phyloP scores from a whole-genome alignment of 2,329 filamentous ascomycete species.

The Hypoxylon sp. region DNA sequence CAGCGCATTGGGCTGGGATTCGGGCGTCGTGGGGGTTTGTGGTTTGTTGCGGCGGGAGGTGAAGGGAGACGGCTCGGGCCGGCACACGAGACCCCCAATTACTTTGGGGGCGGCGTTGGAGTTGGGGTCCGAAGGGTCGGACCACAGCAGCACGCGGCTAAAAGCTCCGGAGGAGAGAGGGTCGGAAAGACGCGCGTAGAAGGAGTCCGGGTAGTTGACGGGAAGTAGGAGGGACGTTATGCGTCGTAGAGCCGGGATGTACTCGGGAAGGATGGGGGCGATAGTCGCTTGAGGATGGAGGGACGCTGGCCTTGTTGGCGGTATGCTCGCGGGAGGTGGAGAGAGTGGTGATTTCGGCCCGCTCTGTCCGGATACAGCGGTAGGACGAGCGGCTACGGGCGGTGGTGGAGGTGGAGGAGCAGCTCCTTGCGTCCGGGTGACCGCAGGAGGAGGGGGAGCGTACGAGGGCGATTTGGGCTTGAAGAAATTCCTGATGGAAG shows the following conservation, averaged over 20 bases:
- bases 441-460: constrained; percentile 56
- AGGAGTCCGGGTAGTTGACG: constrained; percentile 74
- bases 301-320: constrained; percentile 50
- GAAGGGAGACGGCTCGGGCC: constrained; percentile 67
- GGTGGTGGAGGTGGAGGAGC: constrained; percentile 39
- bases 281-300: constrained; percentile 67
- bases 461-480: constrained; percentile 64
- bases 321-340: constrained; percentile 39
- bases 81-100: constrained; percentile 73
- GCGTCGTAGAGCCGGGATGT: constrained; percentile 72
- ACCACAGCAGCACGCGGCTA: constrained; percentile 73
- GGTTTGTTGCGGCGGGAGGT: constrained; percentile 42
- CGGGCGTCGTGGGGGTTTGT: constrained; percentile 32
- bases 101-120: constrained; percentile 60
- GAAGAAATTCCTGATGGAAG: constrained; percentile 76
- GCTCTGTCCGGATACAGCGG: constrained; percentile 19
- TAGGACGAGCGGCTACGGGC: constrained; percentile 25
- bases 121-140: constrained; percentile 56
- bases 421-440: constrained; percentile 50
- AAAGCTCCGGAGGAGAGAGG: constrained; percentile 66
- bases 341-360: constrained; percentile 36
- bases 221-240: constrained; percentile 76
- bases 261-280: constrained; percentile 63
- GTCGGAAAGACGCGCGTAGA: constrained; percentile 71
- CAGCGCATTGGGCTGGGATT: constrained; percentile 61